phyloP scores from a whole-genome alignment of 306 rosid species.

The Rosa chinensis region DNA sequence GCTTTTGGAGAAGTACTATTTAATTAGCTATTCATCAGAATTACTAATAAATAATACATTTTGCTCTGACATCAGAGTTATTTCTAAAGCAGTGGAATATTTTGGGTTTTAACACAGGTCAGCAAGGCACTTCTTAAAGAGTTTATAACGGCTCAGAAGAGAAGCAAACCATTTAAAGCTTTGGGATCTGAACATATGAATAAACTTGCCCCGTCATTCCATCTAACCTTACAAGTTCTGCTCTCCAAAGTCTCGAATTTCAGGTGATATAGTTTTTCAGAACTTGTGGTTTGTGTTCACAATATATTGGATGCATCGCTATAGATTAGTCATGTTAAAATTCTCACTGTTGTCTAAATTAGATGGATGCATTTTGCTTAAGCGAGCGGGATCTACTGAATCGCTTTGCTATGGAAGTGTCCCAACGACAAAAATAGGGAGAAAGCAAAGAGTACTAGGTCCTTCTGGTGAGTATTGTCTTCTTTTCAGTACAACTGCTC shows the following conservation, averaged over 20 bases:
- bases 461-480: slow-evolving; percentile 52
- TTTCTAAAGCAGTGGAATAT: slow-evolving; percentile 14
- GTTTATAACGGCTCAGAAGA: slow-evolving; percentile 54
- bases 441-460: slow-evolving; percentile 69
- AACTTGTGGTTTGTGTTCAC: background rate
- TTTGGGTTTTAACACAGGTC: slow-evolving; percentile 49
- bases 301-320: background rate
- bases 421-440: slow-evolving; percentile 63
- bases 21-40: background rate
- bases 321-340: background rate
- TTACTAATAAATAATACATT: background rate
- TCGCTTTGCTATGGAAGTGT: slow-evolving; percentile 71
- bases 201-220: slow-evolving; percentile 59
- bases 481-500: background rate
- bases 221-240: slow-evolving; percentile 60
- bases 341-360: slow-evolving; percentile 31
- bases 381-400: slow-evolving; percentile 82
- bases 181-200: slow-evolving; percentile 94
- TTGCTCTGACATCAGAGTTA: background rate
- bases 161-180: slow-evolving; percentile 65
- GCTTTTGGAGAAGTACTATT: background rate
- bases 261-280: slow-evolving; percentile 51
- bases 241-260: slow-evolving; percentile 57
- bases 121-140: slow-evolving; percentile 87
- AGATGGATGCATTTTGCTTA: slow-evolving; percentile 75